Conservation (phyloP, 75 land plant species). For the Pseudotsuga menziesii region DNA sequence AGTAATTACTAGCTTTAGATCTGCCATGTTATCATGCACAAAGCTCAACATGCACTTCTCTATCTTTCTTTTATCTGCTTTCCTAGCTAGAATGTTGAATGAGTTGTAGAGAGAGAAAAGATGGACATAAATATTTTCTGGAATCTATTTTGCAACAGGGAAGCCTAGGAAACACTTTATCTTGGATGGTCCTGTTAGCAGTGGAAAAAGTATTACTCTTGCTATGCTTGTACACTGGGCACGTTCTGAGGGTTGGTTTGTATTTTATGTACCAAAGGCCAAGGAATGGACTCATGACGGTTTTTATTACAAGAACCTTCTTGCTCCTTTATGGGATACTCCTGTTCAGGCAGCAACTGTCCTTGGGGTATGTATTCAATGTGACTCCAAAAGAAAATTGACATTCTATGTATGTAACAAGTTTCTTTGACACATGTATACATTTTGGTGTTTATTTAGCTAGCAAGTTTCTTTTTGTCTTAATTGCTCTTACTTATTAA, state of each 20-base stretch:
- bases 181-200: conserved; percentile 81
- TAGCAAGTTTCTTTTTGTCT: too few relatives aligned
- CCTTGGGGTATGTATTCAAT: conserved; percentile 51
- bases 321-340: conserved; percentile 76
- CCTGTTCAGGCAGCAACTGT: conserved; percentile 74
- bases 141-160: conserved; percentile 3
- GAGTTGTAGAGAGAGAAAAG: not conserved
- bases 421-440: too few relatives aligned
- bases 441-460: too few relatives aligned
- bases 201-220: conserved; percentile 93
- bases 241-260: conserved; percentile 88
- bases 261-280: conserved; percentile 82
- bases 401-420: too few relatives aligned
- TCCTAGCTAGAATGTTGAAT: not conserved
- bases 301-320: conserved; percentile 67
- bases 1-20: not conserved
- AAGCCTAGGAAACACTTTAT: conserved; percentile 55
- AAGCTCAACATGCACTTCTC: not conserved
- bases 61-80: not conserved
- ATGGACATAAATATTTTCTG: not conserved
- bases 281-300: conserved; percentile 85
- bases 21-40: not conserved
- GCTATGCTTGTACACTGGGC: conserved; percentile 99
- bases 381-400: too few relatives aligned
- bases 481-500: too few relatives aligned